phyloP scores from a whole-genome alignment of 129 eudicot species.

The Logfia minima region DNA sequence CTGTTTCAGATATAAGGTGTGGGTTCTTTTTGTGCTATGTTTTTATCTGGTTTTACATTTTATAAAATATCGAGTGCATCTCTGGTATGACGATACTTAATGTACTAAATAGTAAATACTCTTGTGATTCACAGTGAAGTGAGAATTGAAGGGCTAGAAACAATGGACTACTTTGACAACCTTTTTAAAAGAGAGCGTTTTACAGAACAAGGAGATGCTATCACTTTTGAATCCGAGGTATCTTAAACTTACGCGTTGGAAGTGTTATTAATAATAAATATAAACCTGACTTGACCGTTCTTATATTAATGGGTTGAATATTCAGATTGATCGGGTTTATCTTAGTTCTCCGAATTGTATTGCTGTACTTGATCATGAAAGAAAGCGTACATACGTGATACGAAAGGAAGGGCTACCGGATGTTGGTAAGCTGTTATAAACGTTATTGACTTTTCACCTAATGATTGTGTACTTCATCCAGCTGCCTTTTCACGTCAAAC shows the following conservation, averaged over 20 bases:
- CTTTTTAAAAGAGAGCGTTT: slow-evolving; percentile 69
- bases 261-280: too few relatives aligned
- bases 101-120: background rate
- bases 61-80: background rate
- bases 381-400: slow-evolving; percentile 74
- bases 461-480: background rate
- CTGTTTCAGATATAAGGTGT: slow-evolving; percentile 95
- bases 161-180: slow-evolving; percentile 83
- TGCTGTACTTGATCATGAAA: slow-evolving; percentile 92
- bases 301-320: background rate
- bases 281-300: background rate
- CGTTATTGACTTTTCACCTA: background rate
- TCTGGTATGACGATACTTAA: background rate
- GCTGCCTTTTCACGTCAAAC: background rate
- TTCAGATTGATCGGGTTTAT: slow-evolving; percentile 89
- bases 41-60: background rate
- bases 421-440: slow-evolving; percentile 52
- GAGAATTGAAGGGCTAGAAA: slow-evolving; percentile 94
- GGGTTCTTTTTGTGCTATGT: background rate
- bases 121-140: slow-evolving; percentile 62
- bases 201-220: slow-evolving; percentile 94
- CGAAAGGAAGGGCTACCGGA: slow-evolving; percentile 88
- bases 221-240: slow-evolving; percentile 94
- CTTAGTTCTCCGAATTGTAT: slow-evolving; percentile 68
- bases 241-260: too few relatives aligned